phyloP scores from a whole-genome alignment of 768 basidiomycete species.

The Russula vinacea region DNA sequence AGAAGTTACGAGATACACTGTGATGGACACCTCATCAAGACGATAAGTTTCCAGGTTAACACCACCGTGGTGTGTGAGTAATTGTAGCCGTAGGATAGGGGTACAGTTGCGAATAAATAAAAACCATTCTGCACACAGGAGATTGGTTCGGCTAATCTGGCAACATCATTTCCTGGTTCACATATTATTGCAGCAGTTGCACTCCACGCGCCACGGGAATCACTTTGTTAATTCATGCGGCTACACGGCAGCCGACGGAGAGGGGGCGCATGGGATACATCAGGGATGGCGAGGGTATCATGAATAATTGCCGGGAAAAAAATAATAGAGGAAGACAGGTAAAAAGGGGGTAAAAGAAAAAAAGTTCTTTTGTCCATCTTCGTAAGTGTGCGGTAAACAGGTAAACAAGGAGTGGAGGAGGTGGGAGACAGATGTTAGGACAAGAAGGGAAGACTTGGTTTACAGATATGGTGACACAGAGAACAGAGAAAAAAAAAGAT shows the following conservation, averaged over 20 bases:
- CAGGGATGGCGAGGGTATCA: conserved; percentile 30
- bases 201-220: conserved; percentile 25
- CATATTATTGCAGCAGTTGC: background rate
- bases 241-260: conserved; percentile 27
- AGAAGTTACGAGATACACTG: no score
- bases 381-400: conserved; percentile 17
- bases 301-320: conserved; percentile 28
- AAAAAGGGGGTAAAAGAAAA: background rate
- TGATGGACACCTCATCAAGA: no score
- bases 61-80: no score
- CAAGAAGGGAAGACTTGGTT: conserved; percentile 16
- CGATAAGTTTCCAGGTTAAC: no score
- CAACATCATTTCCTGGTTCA: background rate
- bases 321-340: background rate
- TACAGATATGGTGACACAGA: conserved; percentile 27
- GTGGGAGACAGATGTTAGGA: conserved; percentile 24
- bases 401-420: conserved; percentile 18
- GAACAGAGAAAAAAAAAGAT: conserved; percentile 19
- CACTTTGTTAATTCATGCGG: conserved; percentile 29
- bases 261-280: conserved; percentile 25
- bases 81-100: no score
- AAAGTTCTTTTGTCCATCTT: conserved; percentile 22
- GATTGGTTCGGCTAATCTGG: background rate
- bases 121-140: no score
- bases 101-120: no score